A percentile compares a stretch with the other conserved stretches of the same genome.
Evolutionary conservation across 495 filamentous ascomycete species (phyloP).

Genomic region (Xylaria longipes): DNA sequence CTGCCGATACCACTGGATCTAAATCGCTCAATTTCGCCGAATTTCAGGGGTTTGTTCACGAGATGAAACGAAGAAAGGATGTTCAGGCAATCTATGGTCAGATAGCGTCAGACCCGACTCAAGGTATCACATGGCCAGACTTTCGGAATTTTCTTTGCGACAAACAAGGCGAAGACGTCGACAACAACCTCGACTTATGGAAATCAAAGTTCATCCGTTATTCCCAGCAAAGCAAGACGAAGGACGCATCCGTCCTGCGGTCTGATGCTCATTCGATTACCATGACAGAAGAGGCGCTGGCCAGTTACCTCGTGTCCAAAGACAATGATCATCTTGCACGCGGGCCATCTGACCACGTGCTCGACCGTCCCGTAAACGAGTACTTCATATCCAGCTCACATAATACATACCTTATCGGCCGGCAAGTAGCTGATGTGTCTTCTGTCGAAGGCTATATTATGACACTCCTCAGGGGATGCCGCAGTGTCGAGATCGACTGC

Average conservation of each 20-base stretch:
- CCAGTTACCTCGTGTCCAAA: constrained; percentile 75
- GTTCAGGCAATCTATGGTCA: constrained; percentile 71
- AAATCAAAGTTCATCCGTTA: constrained; percentile 69
- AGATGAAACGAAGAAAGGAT: constrained; percentile 84
- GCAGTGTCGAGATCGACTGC: constrained; percentile 96
- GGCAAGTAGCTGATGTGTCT: constrained; percentile 86
- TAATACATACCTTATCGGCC: constrained; percentile 93
- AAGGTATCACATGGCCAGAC: constrained; percentile 70
- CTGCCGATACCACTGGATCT: constrained; percentile 67
- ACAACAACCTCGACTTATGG: constrained; percentile 69
- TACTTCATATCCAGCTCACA: constrained; percentile 99
- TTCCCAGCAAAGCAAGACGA: constrained; percentile 47
- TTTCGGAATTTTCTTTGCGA: constrained; percentile 79
- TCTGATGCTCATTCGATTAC: constrained; percentile 51
- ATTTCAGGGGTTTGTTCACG: constrained; percentile 80
- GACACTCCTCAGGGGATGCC: constrained; percentile 85
- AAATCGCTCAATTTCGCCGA: constrained; percentile 74
- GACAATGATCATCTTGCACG: constrained; percentile 69
- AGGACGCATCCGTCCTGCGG: constrained; percentile 49
- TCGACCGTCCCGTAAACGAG: constrained; percentile 89
- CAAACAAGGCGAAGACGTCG: constrained; percentile 77
- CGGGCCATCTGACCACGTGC: constrained; percentile 60
- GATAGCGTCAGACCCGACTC: constrained; percentile 55
- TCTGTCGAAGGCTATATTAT: constrained; percentile 94
- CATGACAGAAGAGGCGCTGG: constrained; percentile 78